These are phyloP conservation scores for Colletotrichum destructivum DNA, from an alignment of 2,329 filamentous ascomycete genomes.

Conservation along the genomic window DNA sequence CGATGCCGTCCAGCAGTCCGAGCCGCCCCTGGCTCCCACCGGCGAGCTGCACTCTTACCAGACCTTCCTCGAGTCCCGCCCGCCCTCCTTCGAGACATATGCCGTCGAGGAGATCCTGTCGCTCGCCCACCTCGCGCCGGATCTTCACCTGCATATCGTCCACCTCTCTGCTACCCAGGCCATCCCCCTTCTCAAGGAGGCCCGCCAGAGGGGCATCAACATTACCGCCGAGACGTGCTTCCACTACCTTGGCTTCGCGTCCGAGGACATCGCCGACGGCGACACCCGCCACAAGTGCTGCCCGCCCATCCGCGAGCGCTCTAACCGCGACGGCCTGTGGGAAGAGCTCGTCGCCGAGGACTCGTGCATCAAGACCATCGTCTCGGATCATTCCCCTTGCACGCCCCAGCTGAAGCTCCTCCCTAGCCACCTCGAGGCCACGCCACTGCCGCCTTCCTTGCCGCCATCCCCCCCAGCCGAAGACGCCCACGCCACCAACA, in stretches of 20 bases:
- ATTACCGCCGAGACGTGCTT: slow-evolving; percentile 97
- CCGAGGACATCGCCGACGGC: slow-evolving; percentile 85
- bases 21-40: slow-evolving; percentile 77
- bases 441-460: not conserved
- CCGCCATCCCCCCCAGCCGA: slow-evolving; percentile 39
- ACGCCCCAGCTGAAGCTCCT: slow-evolving; percentile 94
- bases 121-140: slow-evolving; percentile 83
- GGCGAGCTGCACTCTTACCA: slow-evolving; percentile 84
- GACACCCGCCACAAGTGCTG: slow-evolving; percentile 97
- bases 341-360: slow-evolving; percentile 79
- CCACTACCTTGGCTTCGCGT: slow-evolving; percentile 89
- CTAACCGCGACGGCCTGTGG: slow-evolving; percentile 91
- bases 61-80: slow-evolving; percentile 93
- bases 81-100: slow-evolving; percentile 90
- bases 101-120: slow-evolving; percentile 90
- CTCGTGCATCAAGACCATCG: slow-evolving; percentile 90
- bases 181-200: slow-evolving; percentile 84
- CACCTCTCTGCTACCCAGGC: slow-evolving; percentile 92
- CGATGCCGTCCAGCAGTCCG: slow-evolving; percentile 80
- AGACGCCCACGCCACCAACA: slow-evolving; percentile 49
- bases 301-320: slow-evolving; percentile 86
- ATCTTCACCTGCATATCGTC: slow-evolving; percentile 91
- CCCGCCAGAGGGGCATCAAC: slow-evolving; percentile 80
- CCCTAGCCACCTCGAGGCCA: slow-evolving; percentile 73
- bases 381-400: slow-evolving; percentile 96